Evolutionary conservation across 495 filamentous ascomycete genomes (phyloP), one percentile per base, ranked within the genome.

Genomic region (Lasiosphaeria hispida): DNA sequence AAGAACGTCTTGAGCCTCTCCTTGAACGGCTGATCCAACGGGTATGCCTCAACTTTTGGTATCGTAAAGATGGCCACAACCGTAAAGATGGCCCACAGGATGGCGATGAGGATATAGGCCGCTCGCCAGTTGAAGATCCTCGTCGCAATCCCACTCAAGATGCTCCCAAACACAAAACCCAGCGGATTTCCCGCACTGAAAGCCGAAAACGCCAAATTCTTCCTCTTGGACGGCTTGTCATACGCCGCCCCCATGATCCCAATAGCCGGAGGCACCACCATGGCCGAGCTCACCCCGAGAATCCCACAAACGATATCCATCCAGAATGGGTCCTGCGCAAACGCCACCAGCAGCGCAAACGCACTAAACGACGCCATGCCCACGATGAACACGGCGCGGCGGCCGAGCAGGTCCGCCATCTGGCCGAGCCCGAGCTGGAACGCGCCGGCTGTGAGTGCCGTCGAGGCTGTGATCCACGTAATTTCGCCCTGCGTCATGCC

Each of bases 111-210:
- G 73, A 82, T 85, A 51, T 84, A 87, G 0, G 76, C 74, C 0
- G 85, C 84, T 14, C 87, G 75, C 87, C 86, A 90, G 60, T 72
- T 81, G 52, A 82, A 82, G 14, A 88, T 57, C 59, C 83, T 69
- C 0, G 84, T 77, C 8, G 83, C 85, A 13, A 90, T 65, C 1
- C 87, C 87, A 30, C 80, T 82, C 14, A 88, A 71, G 40, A 90
- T 82, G 37, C 77, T 85, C 0, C 87, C 87, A 54, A 85, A 80
- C 0, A 88, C 85, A 60, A 86, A 90, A 0, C 87, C 87, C 6
- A 89, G 68, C 13, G 87, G 87, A 55, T 90, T 90, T 0, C 87
- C 87, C 1, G 86, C 83, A 44, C 80, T 83, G 63, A 89, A 89
- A 58, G 84, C 87, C 0, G 84, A 86, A 67, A 90, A 89, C 4